Evolutionary conservation across 2,329 filamentous ascomycete species (phyloP), one percentile per base, ranked within the genome.

Genomic region (Thielaviopsis populi): DNA sequence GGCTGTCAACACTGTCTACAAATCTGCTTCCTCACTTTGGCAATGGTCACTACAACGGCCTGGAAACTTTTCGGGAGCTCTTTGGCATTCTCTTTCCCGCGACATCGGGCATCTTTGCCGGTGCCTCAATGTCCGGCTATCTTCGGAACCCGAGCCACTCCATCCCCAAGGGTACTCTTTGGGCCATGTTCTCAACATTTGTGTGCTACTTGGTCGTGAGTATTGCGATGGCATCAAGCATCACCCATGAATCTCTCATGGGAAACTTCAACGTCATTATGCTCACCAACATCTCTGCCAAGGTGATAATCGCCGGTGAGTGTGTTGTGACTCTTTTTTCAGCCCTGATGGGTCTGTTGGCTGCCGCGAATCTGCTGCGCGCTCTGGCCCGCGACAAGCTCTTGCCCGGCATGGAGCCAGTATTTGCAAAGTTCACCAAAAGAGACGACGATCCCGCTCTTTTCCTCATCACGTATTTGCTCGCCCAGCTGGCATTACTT

Each of bases 101-200:
- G 24, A 82, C 79, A 0, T 80, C 76, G 2, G 79, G 80, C 27
- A 84, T 82, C 67, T 81, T 83, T 71, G 80, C 83, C 66, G 91
- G 91, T 19, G 90, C 90, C 6, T 92, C 88, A 69, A 95, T 95
- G 90, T 95, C 89, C 7, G 90, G 90, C 19, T 89, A 95, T 71
- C 74, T 95, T 60, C 87, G 82, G 67, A 86, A 90, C 67, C 90
- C 90, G 0, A 92, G 88, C 77, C 89, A 85, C 72, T 83, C 89
- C 0, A 95, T 95, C 62, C 90, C 90, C 0, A 86, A 83, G 67
- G 90, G 90, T n/a, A 95, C 90, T 0, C 75, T 95, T 0, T 88
- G 84, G 74, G 89, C 89, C 2, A 83, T 92, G 71, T 75, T 82
- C 11, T 80, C 90, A 27, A 95, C 90, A 0, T 88, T 95, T 68